Base-by-base conservation (phyloP, 352 stramenopile genomes). In the Globisporangium apiculatum region DNA sequence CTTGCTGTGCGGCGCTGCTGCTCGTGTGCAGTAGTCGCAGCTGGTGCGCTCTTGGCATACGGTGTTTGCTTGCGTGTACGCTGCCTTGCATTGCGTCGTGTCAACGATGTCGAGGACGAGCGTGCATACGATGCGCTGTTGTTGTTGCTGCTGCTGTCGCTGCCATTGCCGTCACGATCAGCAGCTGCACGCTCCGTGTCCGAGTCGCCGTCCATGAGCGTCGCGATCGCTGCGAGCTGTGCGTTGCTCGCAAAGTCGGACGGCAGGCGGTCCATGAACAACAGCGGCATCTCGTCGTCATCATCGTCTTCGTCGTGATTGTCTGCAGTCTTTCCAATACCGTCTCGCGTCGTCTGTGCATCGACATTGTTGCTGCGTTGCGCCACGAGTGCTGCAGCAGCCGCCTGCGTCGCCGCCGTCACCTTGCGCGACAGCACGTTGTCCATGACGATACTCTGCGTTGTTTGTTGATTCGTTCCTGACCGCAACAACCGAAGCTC, bases 221-320 rank as follows among this genome's bases (percentile, higher is more conserved):
- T 83, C 51, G 76, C 76, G 49, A 93, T 78, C 40, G 83, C 83
- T 36, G 79, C 80, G 36, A 93, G 67, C 68, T 93, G 75, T 52
- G 74, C 70, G 50, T 73, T 93, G 41, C 73, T 64, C 65, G 76
- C 50, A 62, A 91, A 92, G 60, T 78, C 69, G 7, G 66, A 62
- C n/a, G 83, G 83, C 9, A 93, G 65, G 7, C 58, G 45, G 51
- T 84, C 79, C 79, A 87, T 84, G 60, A 93, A 90, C 58, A 93
- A 73, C 31, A 93, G 75, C 56, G 83, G 83, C 73, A 87, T 83
- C 60, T 89, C 78, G 1, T 86, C 74, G 45, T 86, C 71, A 1
- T 78, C 65, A 7, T 58, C 58, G 12, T 36, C 48, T 9, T 40
- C 40, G 12, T 53, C 45, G 12, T 24, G 24, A 14, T 53, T 49